A percentile compares a stretch with the other conserved stretches of the same genome.
Evolutionary conservation across 1,284 basidiomycete species (phyloP).

Genomic region (Malassezia psittaci): DNA sequence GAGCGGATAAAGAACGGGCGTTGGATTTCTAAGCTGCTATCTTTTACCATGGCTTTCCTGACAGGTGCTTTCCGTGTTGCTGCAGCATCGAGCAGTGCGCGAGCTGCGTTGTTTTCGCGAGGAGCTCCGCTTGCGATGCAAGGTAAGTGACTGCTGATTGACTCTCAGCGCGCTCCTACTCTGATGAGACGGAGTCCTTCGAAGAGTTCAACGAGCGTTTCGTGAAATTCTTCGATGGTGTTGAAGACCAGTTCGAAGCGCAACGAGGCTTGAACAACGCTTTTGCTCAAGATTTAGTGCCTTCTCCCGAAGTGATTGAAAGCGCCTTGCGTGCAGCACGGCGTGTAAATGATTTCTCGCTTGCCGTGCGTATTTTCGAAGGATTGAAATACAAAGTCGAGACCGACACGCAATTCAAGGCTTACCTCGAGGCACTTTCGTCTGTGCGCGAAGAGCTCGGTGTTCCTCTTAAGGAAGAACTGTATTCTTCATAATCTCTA

Average conservation of each 20-base stretch:
- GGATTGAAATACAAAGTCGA: constrained; percentile 48
- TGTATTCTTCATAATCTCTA: constrained; percentile 21
- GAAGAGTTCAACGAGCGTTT: constrained; percentile 89
- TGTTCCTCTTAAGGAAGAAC: constrained; percentile 41
- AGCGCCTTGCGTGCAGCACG: constrained; percentile 78
- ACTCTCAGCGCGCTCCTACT: constrained; percentile 12
- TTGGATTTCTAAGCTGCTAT: background rate
- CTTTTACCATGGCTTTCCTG: constrained; percentile 13
- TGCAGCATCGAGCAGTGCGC: constrained; percentile 17
- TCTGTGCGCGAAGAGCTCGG: constrained; percentile 39
- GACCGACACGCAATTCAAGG: constrained; percentile 44
- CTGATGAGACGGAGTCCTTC: constrained; percentile 60
- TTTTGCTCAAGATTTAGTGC: constrained; percentile 96
- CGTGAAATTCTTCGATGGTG: constrained; percentile 79
- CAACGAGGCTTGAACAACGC: constrained; percentile 92
- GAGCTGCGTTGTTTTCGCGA: constrained; percentile 12
- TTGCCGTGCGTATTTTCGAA: constrained; percentile 84
- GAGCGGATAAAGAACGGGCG: background rate
- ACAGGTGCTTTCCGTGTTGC: constrained; percentile 18
- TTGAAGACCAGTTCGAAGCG: constrained; percentile 83
- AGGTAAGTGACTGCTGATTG: constrained; percentile 6
- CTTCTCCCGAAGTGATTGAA: constrained; percentile 76
- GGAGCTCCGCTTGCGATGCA: constrained; percentile 15
- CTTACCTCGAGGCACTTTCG: constrained; percentile 44
- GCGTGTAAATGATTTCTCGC: constrained; percentile 90